phyloP scores from a whole-genome alignment of 1,139 yeast species.

The Geotrichum siamense region DNA sequence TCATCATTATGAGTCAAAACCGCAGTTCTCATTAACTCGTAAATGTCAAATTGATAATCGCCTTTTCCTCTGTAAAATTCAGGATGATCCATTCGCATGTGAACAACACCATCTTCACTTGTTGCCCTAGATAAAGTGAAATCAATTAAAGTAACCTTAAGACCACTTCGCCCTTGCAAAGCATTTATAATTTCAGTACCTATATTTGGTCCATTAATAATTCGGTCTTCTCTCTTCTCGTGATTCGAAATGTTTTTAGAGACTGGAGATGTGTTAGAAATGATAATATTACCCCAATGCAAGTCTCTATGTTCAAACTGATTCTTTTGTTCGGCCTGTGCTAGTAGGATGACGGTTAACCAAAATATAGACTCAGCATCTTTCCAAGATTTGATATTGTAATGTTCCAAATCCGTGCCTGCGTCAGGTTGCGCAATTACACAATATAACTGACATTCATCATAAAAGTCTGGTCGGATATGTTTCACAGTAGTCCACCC shows the following conservation, averaged over 20 bases:
- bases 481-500: too few relatives aligned
- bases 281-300: slow-evolving; percentile 53
- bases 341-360: slow-evolving; percentile 44
- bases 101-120: slow-evolving; percentile 24
- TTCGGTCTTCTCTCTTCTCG: slow-evolving; percentile 14
- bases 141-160: slow-evolving; percentile 49
- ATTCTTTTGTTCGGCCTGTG: slow-evolving; percentile 44
- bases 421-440: slow-evolving; percentile 43
- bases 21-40: slow-evolving; percentile 41
- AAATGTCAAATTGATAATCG: slow-evolving; percentile 48
- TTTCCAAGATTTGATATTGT: slow-evolving; percentile 42
- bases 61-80: slow-evolving; percentile 46
- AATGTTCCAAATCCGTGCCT: slow-evolving; percentile 44
- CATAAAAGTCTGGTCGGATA: slow-evolving; percentile 36
- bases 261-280: slow-evolving; percentile 21
- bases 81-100: slow-evolving; percentile 42
- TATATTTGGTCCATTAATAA: slow-evolving; percentile 11
- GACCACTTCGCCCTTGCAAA: slow-evolving; percentile 16
- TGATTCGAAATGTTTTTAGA: slow-evolving; percentile 19
- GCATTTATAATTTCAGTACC: slow-evolving; percentile 15
- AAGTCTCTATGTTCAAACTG: slow-evolving; percentile 64
- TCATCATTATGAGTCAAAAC: slow-evolving; percentile 18
- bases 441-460: slow-evolving; percentile 39
- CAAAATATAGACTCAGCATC: slow-evolving; percentile 49
- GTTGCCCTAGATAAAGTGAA: slow-evolving; percentile 47